Percentiles rank a stretch among this genome's conserved stretches.
Conservation (phyloP, 2,329 filamentous ascomycete species). For the Aspergillus luchuensis region DNA sequence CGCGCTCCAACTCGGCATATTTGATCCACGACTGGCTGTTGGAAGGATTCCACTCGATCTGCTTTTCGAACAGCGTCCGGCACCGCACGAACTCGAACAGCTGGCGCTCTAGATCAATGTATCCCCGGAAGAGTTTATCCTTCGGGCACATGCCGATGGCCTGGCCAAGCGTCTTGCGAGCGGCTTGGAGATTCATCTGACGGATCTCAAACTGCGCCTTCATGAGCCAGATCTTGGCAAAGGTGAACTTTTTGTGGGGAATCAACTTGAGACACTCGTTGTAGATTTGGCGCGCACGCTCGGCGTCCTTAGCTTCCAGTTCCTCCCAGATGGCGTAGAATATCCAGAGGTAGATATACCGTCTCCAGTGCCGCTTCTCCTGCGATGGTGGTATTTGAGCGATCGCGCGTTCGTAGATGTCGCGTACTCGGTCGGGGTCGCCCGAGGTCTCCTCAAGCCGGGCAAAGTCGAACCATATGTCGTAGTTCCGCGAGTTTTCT, state of each 20-base stretch:
- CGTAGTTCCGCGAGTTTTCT: slow-evolving; percentile 94
- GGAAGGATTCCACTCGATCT: slow-evolving; percentile 85
- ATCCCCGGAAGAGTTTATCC: slow-evolving; percentile 90
- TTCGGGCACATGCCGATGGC: slow-evolving; percentile 95
- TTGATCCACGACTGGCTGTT: slow-evolving; percentile 96
- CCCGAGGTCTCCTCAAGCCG: slow-evolving; percentile 83
- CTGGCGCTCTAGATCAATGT: slow-evolving; percentile 89
- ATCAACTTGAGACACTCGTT: slow-evolving; percentile 82
- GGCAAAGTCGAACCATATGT: slow-evolving; percentile 95
- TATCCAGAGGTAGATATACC: slow-evolving; percentile 97
- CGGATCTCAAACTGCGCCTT: slow-evolving; percentile 93
- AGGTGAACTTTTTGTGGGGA: slow-evolving; percentile 96
- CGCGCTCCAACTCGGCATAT: slow-evolving; percentile 90
- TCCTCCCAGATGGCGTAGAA: slow-evolving; percentile 98
- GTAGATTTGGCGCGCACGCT: slow-evolving; percentile 86
- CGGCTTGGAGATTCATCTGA: slow-evolving; percentile 75
- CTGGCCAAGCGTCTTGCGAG: slow-evolving; percentile 84
- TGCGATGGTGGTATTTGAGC: slow-evolving; percentile 92
- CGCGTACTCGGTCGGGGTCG: slow-evolving; percentile 79
- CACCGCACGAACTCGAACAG: slow-evolving; percentile 93
- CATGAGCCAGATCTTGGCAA: slow-evolving; percentile 93
- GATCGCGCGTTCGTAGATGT: slow-evolving; percentile 93
- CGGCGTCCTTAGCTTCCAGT: slow-evolving; percentile 74
- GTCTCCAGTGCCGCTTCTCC: slow-evolving; percentile 94
- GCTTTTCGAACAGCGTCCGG: slow-evolving; percentile 89